Base-by-base conservation (phyloP, 352 stramenopile species). In the Aphanomyces astaci region DNA sequence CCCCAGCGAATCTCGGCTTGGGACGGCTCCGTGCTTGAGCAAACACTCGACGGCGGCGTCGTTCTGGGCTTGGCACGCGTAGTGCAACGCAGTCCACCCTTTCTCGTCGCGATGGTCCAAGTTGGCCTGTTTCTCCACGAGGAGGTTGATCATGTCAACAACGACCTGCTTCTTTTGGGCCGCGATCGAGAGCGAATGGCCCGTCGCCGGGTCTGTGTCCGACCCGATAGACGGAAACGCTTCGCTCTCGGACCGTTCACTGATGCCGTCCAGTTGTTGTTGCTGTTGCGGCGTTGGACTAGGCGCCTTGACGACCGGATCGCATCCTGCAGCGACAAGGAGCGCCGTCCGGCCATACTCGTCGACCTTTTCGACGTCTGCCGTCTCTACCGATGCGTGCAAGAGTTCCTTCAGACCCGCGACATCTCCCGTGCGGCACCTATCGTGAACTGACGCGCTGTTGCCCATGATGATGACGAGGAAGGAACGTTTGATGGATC, bases 51-150 rank as follows among this genome's bases (percentile, higher is more conserved):
- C 83, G 3, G 84, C 83, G 13, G 86, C 73, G 1, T 82, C 71
- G 63, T 87, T 91, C 71, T 91, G 83, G 63, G 86, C 79, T 45
- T 81, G 89, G 73, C 86, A 93, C 51, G 83, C 84, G 59, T 93
- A 76, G 46, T 94, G 86, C 27, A 94, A 71, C 40, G 84, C 84
- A 11, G 86, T 93, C 84, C 86, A 91, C 19, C 83, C 80, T 57
- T 92, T 90, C 59, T 94, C 86, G 46, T 94, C 86, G 39, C 79
- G 78, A 55, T 94, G 86, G 71, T 92, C 77, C 43, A 94, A 67
- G 53, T 94, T 90, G 22, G 88, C 84, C 39, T 84, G 73, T 33
- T 80, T 78, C 53, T 86, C 73, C 45, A 94, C 74, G 45, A 94
- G 73, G 53, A 92, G 43, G 46, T 89, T 78, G 63, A 94, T 66